phyloP scores from a whole-genome alignment of 352 stramenopile species.

The Phytophthora melonis region DNA sequence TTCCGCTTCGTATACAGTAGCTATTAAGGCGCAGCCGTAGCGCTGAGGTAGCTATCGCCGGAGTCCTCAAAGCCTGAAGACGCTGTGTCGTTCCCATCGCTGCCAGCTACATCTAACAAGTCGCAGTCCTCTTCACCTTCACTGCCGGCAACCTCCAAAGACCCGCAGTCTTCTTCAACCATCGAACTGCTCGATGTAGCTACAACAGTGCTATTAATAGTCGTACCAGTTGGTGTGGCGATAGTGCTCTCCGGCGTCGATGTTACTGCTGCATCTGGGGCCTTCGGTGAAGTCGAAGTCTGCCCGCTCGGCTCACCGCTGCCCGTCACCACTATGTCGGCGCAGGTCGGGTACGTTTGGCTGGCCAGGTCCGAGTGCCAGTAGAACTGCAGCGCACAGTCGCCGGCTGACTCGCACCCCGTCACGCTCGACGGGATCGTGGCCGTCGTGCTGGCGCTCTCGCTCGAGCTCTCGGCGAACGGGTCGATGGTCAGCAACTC shows the following conservation, averaged over 20 bases:
- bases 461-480: conserved; percentile 28
- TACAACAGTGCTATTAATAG: no score
- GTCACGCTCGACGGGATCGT: conserved; percentile 57
- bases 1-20: no score
- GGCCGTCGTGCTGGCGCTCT: conserved; percentile 23
- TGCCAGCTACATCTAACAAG: no score
- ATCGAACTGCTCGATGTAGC: no score
- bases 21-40: no score
- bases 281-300: background rate
- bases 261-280: background rate
- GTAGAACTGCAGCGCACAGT: conserved; percentile 70
- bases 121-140: no score
- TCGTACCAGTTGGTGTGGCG: background rate
- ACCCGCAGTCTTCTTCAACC: no score
- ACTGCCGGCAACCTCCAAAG: no score
- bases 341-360: conserved; percentile 71
- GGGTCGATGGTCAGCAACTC: conserved; percentile 45
- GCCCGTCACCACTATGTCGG: conserved; percentile 56
- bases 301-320: conserved; percentile 8
- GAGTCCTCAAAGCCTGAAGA: no score
- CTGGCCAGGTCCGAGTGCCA: conserved; percentile 68
- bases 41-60: no score
- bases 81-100: no score
- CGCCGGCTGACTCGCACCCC: conserved; percentile 48
- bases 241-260: background rate